Evolutionary conservation across 371 early-diverging fungal genomes (phyloP), one percentile per base, ranked within the genome.

Genomic region (Mortierella sp.): DNA sequence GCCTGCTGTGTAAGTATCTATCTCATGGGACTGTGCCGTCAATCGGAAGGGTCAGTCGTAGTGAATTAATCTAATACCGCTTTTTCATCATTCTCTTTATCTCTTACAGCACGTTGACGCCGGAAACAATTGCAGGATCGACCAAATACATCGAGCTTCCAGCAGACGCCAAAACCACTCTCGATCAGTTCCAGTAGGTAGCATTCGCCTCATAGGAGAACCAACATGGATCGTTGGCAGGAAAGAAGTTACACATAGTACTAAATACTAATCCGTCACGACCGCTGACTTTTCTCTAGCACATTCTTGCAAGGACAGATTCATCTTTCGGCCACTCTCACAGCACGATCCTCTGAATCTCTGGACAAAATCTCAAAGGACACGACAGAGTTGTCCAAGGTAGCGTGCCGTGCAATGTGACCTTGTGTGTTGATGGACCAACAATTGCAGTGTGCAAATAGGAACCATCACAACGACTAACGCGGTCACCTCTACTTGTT

Each of bases 61-160:
- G 1, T 19, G 10, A 22, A 31, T 19, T 0, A 1, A 34, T 37
- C 22, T 24, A 22, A n/a, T 11, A 55, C 11, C 13, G 44, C 14
- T 4, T 70, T 55, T 24, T 43, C 34, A 29, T 47, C n/a, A 37
- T n/a, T 39, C 37, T 26, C 26, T 41, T 53, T 39, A 43, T 37
- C 19, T 31, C 19, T n/a, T 58, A 31, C 34, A 79, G 80, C 0
- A 55, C 73, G 2, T 63, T 80, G 29, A 80, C 81, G 1, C 73
- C 76, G 2, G 77, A 80, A 14, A 80, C 81, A 10, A 80, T 80
- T 52, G 77, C 77, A 24, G 77, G 70, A 52, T 80, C 81, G 29
- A 80, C 81, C 66, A 80, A 80, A 67, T 80, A 80, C 47, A 76
- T 77, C 1, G 81, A 80, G 29, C 64, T 76, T 24, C 81, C 81